phyloP scores from a whole-genome alignment of 805 yeast species.

The Aciculoconidium aculeatum region DNA sequence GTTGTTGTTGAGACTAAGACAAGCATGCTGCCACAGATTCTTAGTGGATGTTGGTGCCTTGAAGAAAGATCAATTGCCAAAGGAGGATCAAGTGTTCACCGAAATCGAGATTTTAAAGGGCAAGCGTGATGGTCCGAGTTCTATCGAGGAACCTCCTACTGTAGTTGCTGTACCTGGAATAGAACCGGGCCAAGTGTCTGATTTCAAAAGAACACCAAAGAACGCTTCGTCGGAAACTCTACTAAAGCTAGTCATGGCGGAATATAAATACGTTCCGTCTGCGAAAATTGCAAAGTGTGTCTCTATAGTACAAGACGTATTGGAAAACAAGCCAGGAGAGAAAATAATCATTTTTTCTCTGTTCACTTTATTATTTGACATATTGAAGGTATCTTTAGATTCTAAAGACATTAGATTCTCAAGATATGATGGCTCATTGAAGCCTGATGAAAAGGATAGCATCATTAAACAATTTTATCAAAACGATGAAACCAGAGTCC shows the following conservation, averaged over 20 bases:
- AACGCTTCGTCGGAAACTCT: no score
- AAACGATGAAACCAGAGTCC: constrained; percentile 39
- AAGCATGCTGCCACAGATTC: constrained; percentile 78
- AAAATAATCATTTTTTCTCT: constrained; percentile 83
- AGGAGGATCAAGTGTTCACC: no score
- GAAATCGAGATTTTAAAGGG: no score
- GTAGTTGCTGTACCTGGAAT: no score
- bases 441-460: constrained; percentile 55
- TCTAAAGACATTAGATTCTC: constrained; percentile 43
- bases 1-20: constrained; percentile 71
- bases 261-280: constrained; percentile 43
- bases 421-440: constrained; percentile 82
- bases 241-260: no score
- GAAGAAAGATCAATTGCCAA: constrained; percentile 13
- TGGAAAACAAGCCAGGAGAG: constrained; percentile 49
- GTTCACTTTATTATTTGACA: constrained; percentile 74
- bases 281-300: constrained; percentile 66
- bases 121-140: no score
- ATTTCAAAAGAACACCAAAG: no score
- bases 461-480: constrained; percentile 63
- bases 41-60: constrained; percentile 59
- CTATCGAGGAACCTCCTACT: no score
- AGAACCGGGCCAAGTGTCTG: no score
- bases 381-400: constrained; percentile 39
- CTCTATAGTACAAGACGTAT: constrained; percentile 49